A percentile compares a stretch with the other conserved stretches of the same genome.
These are phyloP conservation scores for Suillus placidus DNA, from an alignment of 768 basidiomycete genomes.

Conservation along the genomic window DNA sequence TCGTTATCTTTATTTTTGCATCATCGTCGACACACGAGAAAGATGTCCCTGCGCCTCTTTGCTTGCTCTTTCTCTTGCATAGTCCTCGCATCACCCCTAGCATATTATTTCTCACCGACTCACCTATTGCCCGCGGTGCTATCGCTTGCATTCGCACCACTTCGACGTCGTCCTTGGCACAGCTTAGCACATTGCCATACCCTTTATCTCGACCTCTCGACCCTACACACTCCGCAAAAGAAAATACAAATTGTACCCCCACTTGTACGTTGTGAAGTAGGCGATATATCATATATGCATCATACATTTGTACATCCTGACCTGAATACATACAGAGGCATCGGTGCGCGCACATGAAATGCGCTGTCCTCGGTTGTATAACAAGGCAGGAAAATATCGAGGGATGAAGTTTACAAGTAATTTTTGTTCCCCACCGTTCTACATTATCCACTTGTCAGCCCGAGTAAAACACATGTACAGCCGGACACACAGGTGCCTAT, in stretches of 20 bases:
- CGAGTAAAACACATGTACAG: background rate
- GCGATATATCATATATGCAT: constrained; percentile 6
- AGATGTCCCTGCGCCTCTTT: background rate
- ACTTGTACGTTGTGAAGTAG: constrained; percentile 10
- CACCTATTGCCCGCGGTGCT: background rate
- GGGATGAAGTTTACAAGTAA: too few species aligned
- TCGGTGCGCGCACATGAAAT: background rate
- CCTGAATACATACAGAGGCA: constrained; percentile 3
- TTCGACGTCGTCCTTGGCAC: background rate
- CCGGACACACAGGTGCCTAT: background rate
- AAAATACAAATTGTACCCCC: constrained; percentile 6
- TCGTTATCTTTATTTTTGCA: constrained; percentile 5
- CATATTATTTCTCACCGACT: background rate
- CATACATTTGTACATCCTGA: constrained; percentile 2
- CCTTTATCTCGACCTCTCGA: background rate
- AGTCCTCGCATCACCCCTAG: constrained; percentile 4
- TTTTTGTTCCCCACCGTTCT: background rate
- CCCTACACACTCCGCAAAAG: background rate
- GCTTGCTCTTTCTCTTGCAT: background rate
- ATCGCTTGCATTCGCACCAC: background rate
- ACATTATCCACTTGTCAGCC: background rate
- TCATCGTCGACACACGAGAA: constrained; percentile 1
- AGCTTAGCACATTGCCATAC: background rate
- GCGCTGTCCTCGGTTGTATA: background rate
- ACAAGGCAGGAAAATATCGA: background rate